Evolutionary conservation across 2,329 filamentous ascomycete genomes (phyloP).

Genomic region (Rutstroemia sp.): DNA sequence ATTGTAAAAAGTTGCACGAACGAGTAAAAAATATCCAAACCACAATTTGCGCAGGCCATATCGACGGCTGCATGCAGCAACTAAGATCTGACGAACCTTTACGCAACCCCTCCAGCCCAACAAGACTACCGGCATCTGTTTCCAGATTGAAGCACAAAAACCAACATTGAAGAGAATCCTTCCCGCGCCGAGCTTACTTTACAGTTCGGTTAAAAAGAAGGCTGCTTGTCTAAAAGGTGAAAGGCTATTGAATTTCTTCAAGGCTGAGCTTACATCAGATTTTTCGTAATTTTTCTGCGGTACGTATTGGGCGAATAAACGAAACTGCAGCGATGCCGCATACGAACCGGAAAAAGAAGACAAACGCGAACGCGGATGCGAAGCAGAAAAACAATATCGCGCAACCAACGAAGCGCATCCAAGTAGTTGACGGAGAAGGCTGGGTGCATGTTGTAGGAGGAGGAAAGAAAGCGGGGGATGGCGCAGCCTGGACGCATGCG

Average conservation of each 20-base stretch:
- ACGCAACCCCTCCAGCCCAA: too few species aligned
- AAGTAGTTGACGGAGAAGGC: constrained; percentile 27
- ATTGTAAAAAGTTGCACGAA: too few species aligned
- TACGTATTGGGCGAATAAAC: background rate
- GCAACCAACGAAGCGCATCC: constrained; percentile 23
- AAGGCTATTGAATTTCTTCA: too few species aligned
- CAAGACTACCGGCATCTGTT: too few species aligned
- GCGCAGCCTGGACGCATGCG: constrained; percentile 12
- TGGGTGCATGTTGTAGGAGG: constrained; percentile 29
- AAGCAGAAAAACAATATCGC: constrained; percentile 13
- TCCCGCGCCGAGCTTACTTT: background rate
- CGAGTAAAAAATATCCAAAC: too few species aligned
- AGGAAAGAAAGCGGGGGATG: constrained; percentile 7
- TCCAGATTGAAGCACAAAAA: too few species aligned
- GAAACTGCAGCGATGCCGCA: constrained; percentile 17
- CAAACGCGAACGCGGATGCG: background rate
- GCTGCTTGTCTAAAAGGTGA: too few species aligned
- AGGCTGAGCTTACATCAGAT: background rate
- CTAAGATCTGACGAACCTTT: too few species aligned
- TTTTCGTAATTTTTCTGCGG: background rate
- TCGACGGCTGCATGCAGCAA: too few species aligned
- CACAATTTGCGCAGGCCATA: too few species aligned
- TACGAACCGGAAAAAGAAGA: constrained; percentile 24
- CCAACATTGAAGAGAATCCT: too few species aligned
- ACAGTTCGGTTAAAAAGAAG: background rate